Evolutionary conservation across 2,329 filamentous ascomycete species (phyloP).

Genomic region (Trichoderma pleuroti): DNA sequence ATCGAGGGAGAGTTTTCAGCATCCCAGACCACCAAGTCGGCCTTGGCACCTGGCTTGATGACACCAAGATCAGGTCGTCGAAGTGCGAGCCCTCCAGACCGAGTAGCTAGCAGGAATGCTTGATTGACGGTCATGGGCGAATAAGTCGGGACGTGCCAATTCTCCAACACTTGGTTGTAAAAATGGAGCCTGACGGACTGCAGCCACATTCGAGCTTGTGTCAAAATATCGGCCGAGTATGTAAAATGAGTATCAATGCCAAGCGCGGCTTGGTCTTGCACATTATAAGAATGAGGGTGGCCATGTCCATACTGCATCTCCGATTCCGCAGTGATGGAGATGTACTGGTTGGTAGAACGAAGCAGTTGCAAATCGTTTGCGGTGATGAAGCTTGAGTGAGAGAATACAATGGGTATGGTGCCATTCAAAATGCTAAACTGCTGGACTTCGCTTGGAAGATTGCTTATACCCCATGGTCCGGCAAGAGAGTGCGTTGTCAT

Average conservation of each 20-base stretch:
- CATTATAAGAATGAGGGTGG: slow-evolving; percentile 41
- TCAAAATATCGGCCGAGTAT: slow-evolving; percentile 48
- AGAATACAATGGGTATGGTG: slow-evolving; percentile 42
- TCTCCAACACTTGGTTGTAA: slow-evolving; percentile 37
- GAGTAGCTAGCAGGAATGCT: slow-evolving; percentile 54
- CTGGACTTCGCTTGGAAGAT: slow-evolving; percentile 38
- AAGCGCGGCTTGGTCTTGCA: slow-evolving; percentile 50
- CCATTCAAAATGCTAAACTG: background rate
- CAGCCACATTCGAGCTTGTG: slow-evolving; percentile 53
- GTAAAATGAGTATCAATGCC: slow-evolving; percentile 55
- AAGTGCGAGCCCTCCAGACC: slow-evolving; percentile 50
- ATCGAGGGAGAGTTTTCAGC: slow-evolving; percentile 43
- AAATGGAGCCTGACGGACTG: slow-evolving; percentile 41
- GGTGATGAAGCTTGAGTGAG: slow-evolving; percentile 47
- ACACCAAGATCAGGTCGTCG: slow-evolving; percentile 50
- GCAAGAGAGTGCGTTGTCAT: slow-evolving; percentile 46
- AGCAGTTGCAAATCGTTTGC: slow-evolving; percentile 40
- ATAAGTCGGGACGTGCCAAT: slow-evolving; percentile 41
- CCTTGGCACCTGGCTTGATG: slow-evolving; percentile 43
- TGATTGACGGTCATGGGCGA: slow-evolving; percentile 44
- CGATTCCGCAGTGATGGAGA: slow-evolving; percentile 57
- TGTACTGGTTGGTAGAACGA: slow-evolving; percentile 47
- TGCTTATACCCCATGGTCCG: slow-evolving; percentile 35
- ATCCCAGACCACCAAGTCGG: slow-evolving; percentile 51
- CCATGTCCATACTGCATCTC: slow-evolving; percentile 58